These are phyloP conservation scores for Hygrocybe coccinea DNA, from an alignment of 768 basidiomycete species.

Conservation along the genomic window DNA sequence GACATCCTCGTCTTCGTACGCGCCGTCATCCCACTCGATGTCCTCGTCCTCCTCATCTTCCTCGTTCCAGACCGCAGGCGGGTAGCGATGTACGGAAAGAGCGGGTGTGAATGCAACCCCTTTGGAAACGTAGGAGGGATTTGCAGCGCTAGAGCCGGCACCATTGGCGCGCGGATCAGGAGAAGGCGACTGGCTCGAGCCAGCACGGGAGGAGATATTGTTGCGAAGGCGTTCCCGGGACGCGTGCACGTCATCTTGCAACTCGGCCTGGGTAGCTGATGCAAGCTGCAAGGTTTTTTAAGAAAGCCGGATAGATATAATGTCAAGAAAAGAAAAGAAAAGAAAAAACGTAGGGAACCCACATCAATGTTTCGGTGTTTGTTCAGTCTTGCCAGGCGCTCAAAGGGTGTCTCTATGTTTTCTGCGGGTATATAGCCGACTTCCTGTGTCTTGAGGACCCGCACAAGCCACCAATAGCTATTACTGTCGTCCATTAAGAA, in stretches of 20 bases:
- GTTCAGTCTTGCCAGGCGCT: constrained; percentile 90
- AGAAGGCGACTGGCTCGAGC: constrained; percentile 47
- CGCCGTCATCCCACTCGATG: constrained; percentile 62
- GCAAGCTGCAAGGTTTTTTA: constrained; percentile 49
- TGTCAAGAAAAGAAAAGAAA: too few relatives aligned
- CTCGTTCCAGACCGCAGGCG: constrained; percentile 79
- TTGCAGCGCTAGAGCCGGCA: constrained; percentile 30
- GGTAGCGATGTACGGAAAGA: constrained; percentile 66
- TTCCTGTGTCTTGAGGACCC: constrained; percentile 96
- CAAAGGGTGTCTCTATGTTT: constrained; percentile 98
- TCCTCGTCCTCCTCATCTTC: constrained; percentile 64
- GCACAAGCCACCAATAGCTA: constrained; percentile 99
- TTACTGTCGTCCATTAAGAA: constrained; percentile 98
- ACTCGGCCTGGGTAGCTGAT: constrained; percentile 66
- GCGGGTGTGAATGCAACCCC: constrained; percentile 70
- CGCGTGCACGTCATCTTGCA: constrained; percentile 47
- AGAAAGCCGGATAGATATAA: too few relatives aligned
- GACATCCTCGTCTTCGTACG: constrained; percentile 64
- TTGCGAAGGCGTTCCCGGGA: constrained; percentile 52
- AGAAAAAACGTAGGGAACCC: constrained; percentile 8
- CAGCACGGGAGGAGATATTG: constrained; percentile 45
- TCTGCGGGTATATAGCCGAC: constrained; percentile 99
- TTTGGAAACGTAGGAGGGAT: constrained; percentile 34
- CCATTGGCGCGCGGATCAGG: constrained; percentile 38
- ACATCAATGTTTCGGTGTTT: constrained; percentile 97